phyloP scores from a whole-genome alignment of 768 basidiomycete genomes.

The Vishniacozyma victoriae region DNA sequence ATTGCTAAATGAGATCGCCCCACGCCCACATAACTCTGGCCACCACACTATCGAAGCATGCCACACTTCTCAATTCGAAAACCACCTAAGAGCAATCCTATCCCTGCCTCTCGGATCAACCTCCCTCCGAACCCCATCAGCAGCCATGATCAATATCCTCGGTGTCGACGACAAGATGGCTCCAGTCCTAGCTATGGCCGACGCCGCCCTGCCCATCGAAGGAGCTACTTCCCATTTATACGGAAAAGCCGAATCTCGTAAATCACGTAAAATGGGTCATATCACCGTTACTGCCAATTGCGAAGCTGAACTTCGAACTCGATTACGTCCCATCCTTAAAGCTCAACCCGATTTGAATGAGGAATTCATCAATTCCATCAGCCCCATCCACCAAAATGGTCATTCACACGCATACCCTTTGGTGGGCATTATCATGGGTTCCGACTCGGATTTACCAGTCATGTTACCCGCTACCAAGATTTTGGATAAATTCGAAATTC shows the following conservation, averaged over 20 bases:
- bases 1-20: constrained; percentile 93
- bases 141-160: constrained; percentile 91
- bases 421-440: constrained; percentile 95
- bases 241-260: constrained; percentile 83
- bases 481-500: constrained; percentile 71
- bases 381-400: constrained; percentile 6
- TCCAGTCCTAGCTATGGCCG: constrained; percentile 53
- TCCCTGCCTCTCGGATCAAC: constrained; percentile 84
- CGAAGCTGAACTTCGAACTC: constrained; percentile 64
- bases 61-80: constrained; percentile 92
- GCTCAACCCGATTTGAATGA: constrained; percentile 46
- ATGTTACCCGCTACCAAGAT: constrained; percentile 85
- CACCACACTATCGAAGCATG: constrained; percentile 99
- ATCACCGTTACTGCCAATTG: constrained; percentile 79
- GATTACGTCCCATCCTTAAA: constrained; percentile 68
- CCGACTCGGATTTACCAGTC: constrained; percentile 91
- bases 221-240: constrained; percentile 85
- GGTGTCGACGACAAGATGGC: constrained; percentile 63
- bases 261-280: constrained; percentile 96
- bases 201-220: constrained; percentile 61
- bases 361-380: constrained; percentile 53
- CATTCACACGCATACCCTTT: constrained; percentile 66
- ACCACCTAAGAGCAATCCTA: constrained; percentile 91
- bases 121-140: constrained; percentile 73
- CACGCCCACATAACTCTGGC: constrained; percentile 95